Conservation (phyloP, 2,329 filamentous ascomycete genomes). For the Colletotrichum karsti region DNA sequence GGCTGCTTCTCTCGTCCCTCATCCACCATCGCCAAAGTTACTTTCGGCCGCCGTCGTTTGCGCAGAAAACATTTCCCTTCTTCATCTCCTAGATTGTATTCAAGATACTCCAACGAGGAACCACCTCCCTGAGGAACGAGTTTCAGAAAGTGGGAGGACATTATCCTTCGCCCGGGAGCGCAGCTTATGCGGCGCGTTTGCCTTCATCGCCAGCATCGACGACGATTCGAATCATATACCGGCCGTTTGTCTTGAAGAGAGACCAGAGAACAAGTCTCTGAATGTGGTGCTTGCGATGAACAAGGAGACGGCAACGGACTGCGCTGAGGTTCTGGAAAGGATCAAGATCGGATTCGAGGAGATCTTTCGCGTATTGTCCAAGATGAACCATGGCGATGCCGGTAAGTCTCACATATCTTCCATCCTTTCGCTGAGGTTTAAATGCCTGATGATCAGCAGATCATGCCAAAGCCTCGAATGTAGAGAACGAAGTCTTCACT, state of each 20-base stretch:
- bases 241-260: neutral
- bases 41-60: neutral
- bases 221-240: neutral
- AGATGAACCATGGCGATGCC: neutral
- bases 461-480: neutral
- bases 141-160: too few relatives aligned
- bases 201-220: neutral
- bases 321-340: neutral
- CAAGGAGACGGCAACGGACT: neutral
- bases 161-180: neutral
- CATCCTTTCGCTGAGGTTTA: too few relatives aligned
- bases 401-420: too few relatives aligned
- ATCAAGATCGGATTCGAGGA: neutral
- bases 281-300: neutral
- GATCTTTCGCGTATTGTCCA: neutral
- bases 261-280: neutral
- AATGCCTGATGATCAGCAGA: neutral
- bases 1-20: neutral
- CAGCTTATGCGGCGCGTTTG: neutral
- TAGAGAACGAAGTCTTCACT: neutral
- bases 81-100: neutral
- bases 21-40: neutral
- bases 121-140: neutral
- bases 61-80: neutral
- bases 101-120: neutral